A percentile compares a stretch with the other conserved stretches of the same genome.
Conservation (phyloP, 2,329 filamentous ascomycete genomes). For the Aspergillus sp. region DNA sequence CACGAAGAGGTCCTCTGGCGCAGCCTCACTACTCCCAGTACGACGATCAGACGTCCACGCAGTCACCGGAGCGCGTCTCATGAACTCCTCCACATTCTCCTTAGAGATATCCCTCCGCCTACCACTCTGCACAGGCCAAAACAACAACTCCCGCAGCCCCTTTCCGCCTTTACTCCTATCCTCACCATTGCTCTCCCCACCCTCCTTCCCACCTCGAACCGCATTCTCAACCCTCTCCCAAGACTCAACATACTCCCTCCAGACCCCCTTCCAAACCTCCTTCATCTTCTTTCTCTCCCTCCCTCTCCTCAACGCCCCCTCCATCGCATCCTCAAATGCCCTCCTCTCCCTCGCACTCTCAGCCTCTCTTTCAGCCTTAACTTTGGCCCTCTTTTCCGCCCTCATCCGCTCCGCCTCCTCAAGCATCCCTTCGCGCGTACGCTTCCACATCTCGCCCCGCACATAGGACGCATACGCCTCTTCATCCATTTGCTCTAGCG, state of each 20-base stretch:
- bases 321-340: slow-evolving; percentile 66
- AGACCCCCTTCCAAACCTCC: slow-evolving; percentile 59
- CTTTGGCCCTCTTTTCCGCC: slow-evolving; percentile 55
- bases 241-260: slow-evolving; percentile 65
- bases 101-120: slow-evolving; percentile 60
- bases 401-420: slow-evolving; percentile 72
- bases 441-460: slow-evolving; percentile 91
- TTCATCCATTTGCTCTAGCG: slow-evolving; percentile 83
- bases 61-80: slow-evolving; percentile 57
- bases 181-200: slow-evolving; percentile 35
- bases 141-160: slow-evolving; percentile 52
- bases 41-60: not conserved
- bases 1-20: slow-evolving; percentile 40
- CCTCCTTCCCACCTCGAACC: slow-evolving; percentile 34
- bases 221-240: slow-evolving; percentile 62
- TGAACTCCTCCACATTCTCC: slow-evolving; percentile 70
- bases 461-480: slow-evolving; percentile 91
- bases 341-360: slow-evolving; percentile 31
- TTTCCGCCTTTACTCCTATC: slow-evolving; percentile 17
- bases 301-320: slow-evolving; percentile 69
- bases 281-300: slow-evolving; percentile 59
- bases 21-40: slow-evolving; percentile 12
- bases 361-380: slow-evolving; percentile 43
- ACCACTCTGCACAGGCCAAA: slow-evolving; percentile 76
- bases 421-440: slow-evolving; percentile 80